These are phyloP conservation scores for Cytospora mali DNA, from an alignment of 2,329 filamentous ascomycete genomes.

Conservation along the genomic window DNA sequence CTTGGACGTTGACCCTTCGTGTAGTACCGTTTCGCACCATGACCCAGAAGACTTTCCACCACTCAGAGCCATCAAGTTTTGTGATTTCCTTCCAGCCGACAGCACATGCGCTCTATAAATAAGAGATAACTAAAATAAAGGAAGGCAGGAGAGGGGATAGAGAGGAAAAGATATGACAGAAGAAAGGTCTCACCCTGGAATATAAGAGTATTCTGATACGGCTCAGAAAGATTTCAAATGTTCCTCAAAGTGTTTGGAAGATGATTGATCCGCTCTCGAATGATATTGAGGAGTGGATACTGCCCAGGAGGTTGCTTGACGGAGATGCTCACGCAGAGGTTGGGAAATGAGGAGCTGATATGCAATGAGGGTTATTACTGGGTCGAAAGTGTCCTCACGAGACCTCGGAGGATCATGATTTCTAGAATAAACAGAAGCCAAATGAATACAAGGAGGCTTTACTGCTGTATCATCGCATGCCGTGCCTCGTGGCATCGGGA, in stretches of 20 bases:
- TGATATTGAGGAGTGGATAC: too few species aligned
- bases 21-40: neutral
- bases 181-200: neutral
- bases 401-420: too few species aligned
- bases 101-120: neutral
- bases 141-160: too few species aligned
- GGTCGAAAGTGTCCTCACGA: neutral
- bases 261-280: too few species aligned
- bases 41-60: neutral
- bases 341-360: neutral
- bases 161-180: too few species aligned
- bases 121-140: too few species aligned
- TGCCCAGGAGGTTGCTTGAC: too few species aligned
- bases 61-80: neutral
- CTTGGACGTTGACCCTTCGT: neutral
- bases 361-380: too few species aligned
- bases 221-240: too few species aligned
- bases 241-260: too few species aligned
- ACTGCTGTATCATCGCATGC: neutral
- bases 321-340: neutral
- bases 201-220: neutral
- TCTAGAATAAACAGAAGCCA: neutral
- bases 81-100: neutral
- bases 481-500: neutral
- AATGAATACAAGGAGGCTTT: neutral